Evolutionary conservation across 306 rosid species (phyloP).

Genomic region (Clitoria ternatea): DNA sequence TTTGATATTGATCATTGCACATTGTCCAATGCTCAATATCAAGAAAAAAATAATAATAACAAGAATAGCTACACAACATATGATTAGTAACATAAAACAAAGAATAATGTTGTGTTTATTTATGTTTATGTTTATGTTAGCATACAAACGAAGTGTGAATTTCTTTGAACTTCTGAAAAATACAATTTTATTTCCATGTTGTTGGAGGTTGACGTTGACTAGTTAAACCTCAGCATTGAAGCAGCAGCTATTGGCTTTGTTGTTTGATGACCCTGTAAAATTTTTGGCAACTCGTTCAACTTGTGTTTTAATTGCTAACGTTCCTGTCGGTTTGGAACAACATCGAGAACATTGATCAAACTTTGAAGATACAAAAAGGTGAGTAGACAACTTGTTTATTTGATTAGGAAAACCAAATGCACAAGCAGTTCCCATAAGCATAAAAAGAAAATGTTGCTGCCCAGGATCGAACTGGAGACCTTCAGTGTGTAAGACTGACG

Average conservation of each 20-base stretch:
- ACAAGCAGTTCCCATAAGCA: too few species aligned
- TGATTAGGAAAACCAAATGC: background rate
- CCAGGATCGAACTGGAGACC: constrained; percentile 62
- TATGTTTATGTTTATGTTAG: too few species aligned
- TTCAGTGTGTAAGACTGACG: constrained; percentile 49
- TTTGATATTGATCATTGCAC: too few species aligned
- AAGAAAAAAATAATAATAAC: too few species aligned
- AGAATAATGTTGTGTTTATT: too few species aligned
- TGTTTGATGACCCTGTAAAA: background rate
- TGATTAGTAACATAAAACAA: too few species aligned
- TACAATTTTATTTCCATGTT: background rate
- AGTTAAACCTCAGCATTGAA: background rate
- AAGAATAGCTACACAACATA: too few species aligned
- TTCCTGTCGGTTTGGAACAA: background rate
- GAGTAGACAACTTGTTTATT: background rate
- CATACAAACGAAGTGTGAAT: too few species aligned
- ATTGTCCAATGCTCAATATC: too few species aligned
- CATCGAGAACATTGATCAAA: background rate
- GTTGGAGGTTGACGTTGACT: background rate
- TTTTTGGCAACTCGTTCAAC: background rate
- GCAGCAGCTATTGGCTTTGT: background rate
- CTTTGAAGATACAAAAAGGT: too few species aligned
- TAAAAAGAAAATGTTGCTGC: constrained; percentile 28
- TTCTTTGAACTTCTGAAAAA: background rate
- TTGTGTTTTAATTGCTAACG: background rate